Percentiles rank a stretch among this genome's conserved stretches.
These are phyloP conservation scores for Pseudogymnoascus sp. DNA, from an alignment of 2,329 filamentous ascomycete species.

Conservation along the genomic window DNA sequence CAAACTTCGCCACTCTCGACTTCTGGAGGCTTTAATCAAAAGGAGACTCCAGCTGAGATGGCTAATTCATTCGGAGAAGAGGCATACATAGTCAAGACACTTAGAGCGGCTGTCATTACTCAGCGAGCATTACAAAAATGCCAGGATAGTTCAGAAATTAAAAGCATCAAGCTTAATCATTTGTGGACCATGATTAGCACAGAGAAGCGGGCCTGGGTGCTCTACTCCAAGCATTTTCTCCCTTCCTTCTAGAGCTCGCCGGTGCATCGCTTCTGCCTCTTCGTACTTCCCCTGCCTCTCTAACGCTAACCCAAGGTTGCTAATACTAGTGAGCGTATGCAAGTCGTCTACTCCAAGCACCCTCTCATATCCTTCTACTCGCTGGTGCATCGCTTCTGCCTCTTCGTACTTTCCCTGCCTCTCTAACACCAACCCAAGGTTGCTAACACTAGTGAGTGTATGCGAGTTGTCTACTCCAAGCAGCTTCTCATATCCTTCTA, in stretches of 20 bases:
- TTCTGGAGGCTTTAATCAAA: too few species aligned
- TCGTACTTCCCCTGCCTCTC: not conserved
- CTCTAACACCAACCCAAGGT: too few species aligned
- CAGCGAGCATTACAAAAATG: conserved; percentile 12
- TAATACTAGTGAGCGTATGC: too few species aligned
- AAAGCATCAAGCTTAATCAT: conserved; percentile 10
- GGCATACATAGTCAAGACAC: conserved; percentile 11
- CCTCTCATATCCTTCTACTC: not conserved
- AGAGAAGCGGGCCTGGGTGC: conserved; percentile 14
- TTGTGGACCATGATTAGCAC: conserved; percentile 15
- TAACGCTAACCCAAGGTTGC: too few species aligned
- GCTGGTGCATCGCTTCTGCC: conserved; percentile 9
- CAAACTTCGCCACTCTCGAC: not conserved
- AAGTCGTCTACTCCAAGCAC: too few species aligned
- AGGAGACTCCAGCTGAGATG: conserved; percentile 10
- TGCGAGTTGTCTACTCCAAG: too few species aligned
- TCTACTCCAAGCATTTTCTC: conserved; percentile 14
- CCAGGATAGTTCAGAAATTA: not conserved
- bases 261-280: conserved; percentile 9
- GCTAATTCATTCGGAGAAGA: conserved; percentile 11
- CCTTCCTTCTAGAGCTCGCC: not conserved
- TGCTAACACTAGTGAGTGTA: too few species aligned
- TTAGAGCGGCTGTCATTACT: conserved; percentile 14
- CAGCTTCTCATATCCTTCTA: not conserved
- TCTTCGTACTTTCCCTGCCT: not conserved